phyloP scores from a whole-genome alignment of 371 early-diverging fungal genomes.

The Zychaea mexicana region DNA sequence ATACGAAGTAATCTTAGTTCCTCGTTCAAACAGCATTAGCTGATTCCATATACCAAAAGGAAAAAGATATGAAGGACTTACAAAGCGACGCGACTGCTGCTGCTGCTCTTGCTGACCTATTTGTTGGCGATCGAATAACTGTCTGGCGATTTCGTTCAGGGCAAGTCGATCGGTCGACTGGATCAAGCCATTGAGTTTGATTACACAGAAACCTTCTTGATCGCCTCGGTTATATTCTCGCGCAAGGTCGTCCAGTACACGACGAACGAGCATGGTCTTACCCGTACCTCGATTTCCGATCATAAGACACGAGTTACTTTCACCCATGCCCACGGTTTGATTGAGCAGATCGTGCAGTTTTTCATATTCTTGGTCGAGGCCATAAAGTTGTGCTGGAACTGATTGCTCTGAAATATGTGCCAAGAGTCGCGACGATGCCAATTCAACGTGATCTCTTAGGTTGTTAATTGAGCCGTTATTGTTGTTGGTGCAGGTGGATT shows the following conservation, averaged over 20 bases:
- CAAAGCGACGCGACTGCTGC: conserved; percentile 6
- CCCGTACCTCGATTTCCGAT: conserved; percentile 80
- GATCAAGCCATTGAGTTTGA: conserved; percentile 80
- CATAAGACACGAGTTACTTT: conserved; percentile 80
- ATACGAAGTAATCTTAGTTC: neutral
- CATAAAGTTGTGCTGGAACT: conserved; percentile 45
- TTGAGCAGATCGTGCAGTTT: conserved; percentile 54
- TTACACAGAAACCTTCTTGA: conserved; percentile 58
- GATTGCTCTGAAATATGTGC: conserved; percentile 49
- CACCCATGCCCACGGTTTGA: conserved; percentile 63
- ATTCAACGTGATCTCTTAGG: conserved; percentile 8
- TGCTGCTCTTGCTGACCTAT: conserved; percentile 13
- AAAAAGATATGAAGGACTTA: conserved; percentile 31
- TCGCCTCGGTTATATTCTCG: conserved; percentile 21
- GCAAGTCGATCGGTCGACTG: conserved; percentile 85
- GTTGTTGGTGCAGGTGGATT: neutral
- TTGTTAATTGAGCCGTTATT: neutral
- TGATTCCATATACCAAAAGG: neutral
- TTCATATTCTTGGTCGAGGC: conserved; percentile 65
- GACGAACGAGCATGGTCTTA: conserved; percentile 54
- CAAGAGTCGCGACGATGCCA: conserved; percentile 21
- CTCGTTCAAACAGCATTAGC: no score
- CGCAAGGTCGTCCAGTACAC: conserved; percentile 40
- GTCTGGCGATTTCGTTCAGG: conserved; percentile 80
- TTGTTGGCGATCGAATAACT: conserved; percentile 55